Conservation (phyloP, 2,329 filamentous ascomycete species). For the Alternaria triticina region DNA sequence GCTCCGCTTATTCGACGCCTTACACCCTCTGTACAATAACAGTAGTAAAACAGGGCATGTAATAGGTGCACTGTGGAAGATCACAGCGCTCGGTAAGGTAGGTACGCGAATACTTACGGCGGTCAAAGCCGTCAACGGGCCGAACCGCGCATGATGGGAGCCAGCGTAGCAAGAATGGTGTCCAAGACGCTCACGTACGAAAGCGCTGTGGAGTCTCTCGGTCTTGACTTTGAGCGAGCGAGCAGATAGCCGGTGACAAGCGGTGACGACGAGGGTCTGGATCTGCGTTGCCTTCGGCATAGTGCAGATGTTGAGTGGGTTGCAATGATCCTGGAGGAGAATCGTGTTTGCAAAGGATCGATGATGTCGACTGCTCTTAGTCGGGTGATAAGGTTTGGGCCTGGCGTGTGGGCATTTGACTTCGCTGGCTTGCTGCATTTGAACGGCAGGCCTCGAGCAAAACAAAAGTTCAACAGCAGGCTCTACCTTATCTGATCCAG, state of each 20-base stretch:
- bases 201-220: background rate
- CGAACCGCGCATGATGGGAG: slow-evolving; percentile 1
- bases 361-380: background rate
- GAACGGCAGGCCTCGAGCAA: background rate
- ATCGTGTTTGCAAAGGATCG: slow-evolving; percentile 2
- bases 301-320: background rate
- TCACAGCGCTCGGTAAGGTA: background rate
- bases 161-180: background rate
- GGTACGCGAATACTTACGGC: background rate
- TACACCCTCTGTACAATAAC: background rate
- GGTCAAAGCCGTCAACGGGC: slow-evolving; percentile 1
- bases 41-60: background rate
- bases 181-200: background rate
- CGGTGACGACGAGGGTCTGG: slow-evolving; percentile 4
- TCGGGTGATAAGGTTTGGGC: background rate
- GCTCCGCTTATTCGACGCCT: background rate
- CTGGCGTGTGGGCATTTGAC: background rate
- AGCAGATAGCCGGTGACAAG: background rate
- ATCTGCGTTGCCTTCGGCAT: slow-evolving; percentile 4
- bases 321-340: background rate
- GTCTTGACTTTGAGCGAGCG: background rate
- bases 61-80: background rate
- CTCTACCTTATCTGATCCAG: background rate
- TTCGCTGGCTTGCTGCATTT: background rate
- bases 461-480: background rate